Evolutionary conservation across 2,329 filamentous ascomycete genomes (phyloP).

Genomic region (Macrophomina phaseolina): DNA sequence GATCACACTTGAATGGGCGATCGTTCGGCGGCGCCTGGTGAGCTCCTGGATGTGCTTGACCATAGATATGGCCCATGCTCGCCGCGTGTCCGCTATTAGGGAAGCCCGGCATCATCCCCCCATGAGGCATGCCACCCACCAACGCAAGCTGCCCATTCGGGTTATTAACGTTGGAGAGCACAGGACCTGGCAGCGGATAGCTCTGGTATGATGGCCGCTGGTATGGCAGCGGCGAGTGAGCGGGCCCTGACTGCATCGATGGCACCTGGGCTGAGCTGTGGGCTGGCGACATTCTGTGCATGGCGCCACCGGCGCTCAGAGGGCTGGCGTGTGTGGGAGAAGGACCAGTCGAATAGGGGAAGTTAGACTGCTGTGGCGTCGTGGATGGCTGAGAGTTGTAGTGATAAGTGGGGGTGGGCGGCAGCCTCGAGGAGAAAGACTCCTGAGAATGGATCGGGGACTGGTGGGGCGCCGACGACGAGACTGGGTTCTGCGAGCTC

Average conservation of each 20-base stretch:
- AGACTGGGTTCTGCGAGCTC: constrained; percentile 48
- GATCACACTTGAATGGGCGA: constrained; percentile 91
- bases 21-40: constrained; percentile 67
- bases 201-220: constrained; percentile 51
- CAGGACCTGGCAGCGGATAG: constrained; percentile 66
- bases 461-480: constrained; percentile 45
- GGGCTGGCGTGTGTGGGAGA: constrained; percentile 58
- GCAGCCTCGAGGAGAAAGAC: constrained; percentile 59
- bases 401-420: constrained; percentile 65
- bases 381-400: constrained; percentile 63
- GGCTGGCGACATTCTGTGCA: constrained; percentile 60
- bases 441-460: constrained; percentile 66
- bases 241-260: constrained; percentile 55
- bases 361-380: constrained; percentile 56
- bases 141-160: constrained; percentile 75
- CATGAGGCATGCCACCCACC: constrained; percentile 64
- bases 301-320: constrained; percentile 52
- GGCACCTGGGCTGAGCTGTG: constrained; percentile 51
- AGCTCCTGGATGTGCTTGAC: constrained; percentile 42
- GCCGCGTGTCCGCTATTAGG: constrained; percentile 64
- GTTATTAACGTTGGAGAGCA: constrained; percentile 80
- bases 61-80: constrained; percentile 68
- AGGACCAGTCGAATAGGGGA: constrained; percentile 56
- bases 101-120: constrained; percentile 61
- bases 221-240: constrained; percentile 55